Percentiles rank a stretch among this genome's conserved stretches.
Conservation (phyloP, 202 grass and related monocot genomes). For the Panicum virgatum region DNA sequence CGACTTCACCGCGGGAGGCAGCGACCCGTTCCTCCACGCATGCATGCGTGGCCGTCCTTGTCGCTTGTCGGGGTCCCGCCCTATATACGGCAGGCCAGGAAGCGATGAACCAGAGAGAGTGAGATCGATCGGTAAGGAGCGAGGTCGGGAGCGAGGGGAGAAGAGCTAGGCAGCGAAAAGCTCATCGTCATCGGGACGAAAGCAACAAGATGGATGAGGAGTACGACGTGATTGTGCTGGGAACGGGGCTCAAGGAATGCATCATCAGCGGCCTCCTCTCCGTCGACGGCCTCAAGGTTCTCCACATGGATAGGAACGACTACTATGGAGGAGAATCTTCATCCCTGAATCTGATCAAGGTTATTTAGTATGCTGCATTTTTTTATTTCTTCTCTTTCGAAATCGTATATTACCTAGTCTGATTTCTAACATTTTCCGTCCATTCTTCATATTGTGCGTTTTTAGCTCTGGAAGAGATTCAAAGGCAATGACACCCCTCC, state of each 20-base stretch:
- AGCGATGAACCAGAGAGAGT: neutral
- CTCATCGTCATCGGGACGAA: too few species aligned
- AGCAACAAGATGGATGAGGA: constrained; percentile 76
- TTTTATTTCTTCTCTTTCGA: too few species aligned
- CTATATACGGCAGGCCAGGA: neutral
- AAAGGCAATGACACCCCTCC: constrained; percentile 64
- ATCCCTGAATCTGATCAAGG: constrained; percentile 78
- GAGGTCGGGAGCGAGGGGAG: too few species aligned
- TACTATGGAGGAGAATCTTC: constrained; percentile 92
- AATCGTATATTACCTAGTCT: neutral
- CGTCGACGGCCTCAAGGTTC: constrained; percentile 97
- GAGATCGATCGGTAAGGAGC: too few species aligned
- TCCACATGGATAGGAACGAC: constrained; percentile 95
- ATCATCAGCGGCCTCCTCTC: constrained; percentile 99
- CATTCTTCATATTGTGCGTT: neutral
- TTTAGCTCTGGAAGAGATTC: constrained; percentile 86
- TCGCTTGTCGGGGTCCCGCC: neutral
- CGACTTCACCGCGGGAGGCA: neutral
- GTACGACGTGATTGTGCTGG: constrained; percentile 95
- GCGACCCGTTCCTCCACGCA: neutral
- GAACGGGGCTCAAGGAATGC: constrained; percentile 96
- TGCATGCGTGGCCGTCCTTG: too few species aligned
- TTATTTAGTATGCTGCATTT: neutral
- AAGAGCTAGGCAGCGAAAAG: too few species aligned
- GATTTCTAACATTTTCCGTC: neutral